A percentile compares a stretch with the other conserved stretches of the same genome.
phyloP scores from a whole-genome alignment of 768 basidiomycete genomes.

The Pholiota molesta region DNA sequence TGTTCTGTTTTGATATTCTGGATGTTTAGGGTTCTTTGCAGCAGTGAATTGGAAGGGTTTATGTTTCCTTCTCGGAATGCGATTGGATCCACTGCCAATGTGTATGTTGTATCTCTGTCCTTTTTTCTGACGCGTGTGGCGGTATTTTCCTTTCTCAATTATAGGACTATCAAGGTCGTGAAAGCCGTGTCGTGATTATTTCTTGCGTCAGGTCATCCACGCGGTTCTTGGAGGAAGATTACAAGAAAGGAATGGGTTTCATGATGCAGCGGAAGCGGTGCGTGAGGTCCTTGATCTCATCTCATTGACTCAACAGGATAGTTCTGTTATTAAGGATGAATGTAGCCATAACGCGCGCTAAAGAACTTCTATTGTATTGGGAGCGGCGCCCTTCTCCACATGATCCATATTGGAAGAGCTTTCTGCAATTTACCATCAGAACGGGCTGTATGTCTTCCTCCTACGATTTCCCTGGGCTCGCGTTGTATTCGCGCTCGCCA shows the following conservation, averaged over 20 bases:
- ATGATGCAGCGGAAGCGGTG: slow-evolving; percentile 51
- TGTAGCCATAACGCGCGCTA: slow-evolving; percentile 57
- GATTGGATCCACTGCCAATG: too few species aligned
- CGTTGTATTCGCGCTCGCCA: background rate
- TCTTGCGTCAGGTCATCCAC: slow-evolving; percentile 50
- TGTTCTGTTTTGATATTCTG: background rate
- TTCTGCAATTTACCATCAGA: slow-evolving; percentile 50
- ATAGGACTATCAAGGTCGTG: slow-evolving; percentile 54
- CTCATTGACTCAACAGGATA: background rate
- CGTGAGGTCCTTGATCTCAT: slow-evolving; percentile 6
- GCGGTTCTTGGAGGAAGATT: slow-evolving; percentile 52
- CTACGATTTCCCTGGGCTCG: background rate
- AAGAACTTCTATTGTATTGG: slow-evolving; percentile 56
- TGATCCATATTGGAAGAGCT: slow-evolving; percentile 56
- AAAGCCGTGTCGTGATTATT: slow-evolving; percentile 52
- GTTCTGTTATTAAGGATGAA: slow-evolving; percentile 43
- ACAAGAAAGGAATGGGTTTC: slow-evolving; percentile 46
- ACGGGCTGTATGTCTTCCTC: slow-evolving; percentile 41
- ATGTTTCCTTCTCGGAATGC: too few species aligned
- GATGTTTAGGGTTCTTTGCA: background rate
- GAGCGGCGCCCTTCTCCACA: slow-evolving; percentile 42
- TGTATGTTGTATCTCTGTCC: background rate
- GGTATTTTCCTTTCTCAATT: background rate
- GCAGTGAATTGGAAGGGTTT: too few species aligned
- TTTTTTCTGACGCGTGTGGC: background rate